Base-by-base conservation (phyloP, 495 filamentous ascomycete genomes). In the Penicillium parvum region DNA sequence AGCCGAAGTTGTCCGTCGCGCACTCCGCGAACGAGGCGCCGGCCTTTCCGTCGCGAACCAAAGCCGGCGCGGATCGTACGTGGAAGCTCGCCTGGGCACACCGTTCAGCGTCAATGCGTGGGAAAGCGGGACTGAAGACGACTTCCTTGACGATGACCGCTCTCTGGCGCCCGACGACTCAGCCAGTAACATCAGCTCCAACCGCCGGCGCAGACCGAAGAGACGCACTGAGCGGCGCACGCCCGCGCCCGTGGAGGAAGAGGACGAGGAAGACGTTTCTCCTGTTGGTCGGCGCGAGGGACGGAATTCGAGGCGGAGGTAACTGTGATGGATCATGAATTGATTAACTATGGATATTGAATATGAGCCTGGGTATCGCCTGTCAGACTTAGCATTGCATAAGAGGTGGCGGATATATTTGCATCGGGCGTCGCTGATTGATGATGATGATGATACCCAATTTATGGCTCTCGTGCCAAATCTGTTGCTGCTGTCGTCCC, bases 171-270 rank as follows among this genome's bases (percentile, higher is more conserved):
- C 79, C 0, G 80, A 83, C 55, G 79, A 83, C 55, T 77, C 73
- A 27, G 92, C 92, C 10, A 95, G 89, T 62, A 95, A 96, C 52
- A 87, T 96, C 40, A 84, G 81, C 50, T 86, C 81, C 28, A 84
- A 79, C 43, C 72, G 86, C 40, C 72, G 80, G 20, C 74, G 87
- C 37, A 68, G 86, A 55, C 83, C 80, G 4, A 86, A 86, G 70
- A 63, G 60, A 57, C 72, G 85, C 40, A 77, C 74, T 39, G 86
- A 90, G 65, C 72, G 88, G 55, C 74, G 84, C 8, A 95, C 89
- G 2, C 88, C 89, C 1, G 89, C 88, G 12, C 79, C 81, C 0
- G 88, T 94, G 7, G 86, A 88, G 63, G 90, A 96, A 63, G 88
- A 92, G 55, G 81, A 83, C 14, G 84, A 87, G 57, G 78, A 76